Conservation (phyloP, 1,139 yeast genomes). For the Saccharomycopsis hybrid region DNA sequence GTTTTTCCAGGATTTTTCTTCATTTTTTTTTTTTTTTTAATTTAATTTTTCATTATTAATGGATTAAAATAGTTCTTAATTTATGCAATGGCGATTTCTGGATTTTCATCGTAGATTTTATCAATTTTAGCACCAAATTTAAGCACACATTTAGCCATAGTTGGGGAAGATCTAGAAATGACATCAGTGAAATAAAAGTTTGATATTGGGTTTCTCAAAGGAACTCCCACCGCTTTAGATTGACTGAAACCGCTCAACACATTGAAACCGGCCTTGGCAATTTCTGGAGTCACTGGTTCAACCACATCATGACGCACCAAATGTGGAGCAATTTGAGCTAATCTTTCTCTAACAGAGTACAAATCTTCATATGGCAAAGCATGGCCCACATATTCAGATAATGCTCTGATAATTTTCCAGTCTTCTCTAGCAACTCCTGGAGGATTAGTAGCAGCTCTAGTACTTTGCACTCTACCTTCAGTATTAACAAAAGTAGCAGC, state of each 20-base stretch:
- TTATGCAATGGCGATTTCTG: conserved; percentile 26
- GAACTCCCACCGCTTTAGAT: conserved; percentile 38
- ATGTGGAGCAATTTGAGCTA: conserved; percentile 78
- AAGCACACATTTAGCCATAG: conserved; percentile 80
- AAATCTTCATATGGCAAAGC: conserved; percentile 75
- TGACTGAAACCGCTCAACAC: conserved; percentile 33
- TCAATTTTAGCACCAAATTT: conserved; percentile 63
- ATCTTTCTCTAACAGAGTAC: conserved; percentile 61
- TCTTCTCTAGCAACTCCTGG: conserved; percentile 92
- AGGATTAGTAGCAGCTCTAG: conserved; percentile 86
- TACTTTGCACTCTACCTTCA: conserved; percentile 82
- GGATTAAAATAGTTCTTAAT: not conserved
- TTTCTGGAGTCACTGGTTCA: conserved; percentile 57
- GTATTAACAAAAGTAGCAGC: conserved; percentile 85
- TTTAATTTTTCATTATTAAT: not conserved
- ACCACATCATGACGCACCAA: conserved; percentile 69
- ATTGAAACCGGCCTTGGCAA: conserved; percentile 55
- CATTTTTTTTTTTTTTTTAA: not conserved
- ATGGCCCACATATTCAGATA: conserved; percentile 68
- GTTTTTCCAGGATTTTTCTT: too few relatives aligned
- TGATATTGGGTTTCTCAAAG: conserved; percentile 61
- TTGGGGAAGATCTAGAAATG: conserved; percentile 80
- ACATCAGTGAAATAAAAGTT: conserved; percentile 88
- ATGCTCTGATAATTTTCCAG: conserved; percentile 84
- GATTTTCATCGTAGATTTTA: conserved; percentile 45